Evolutionary conservation across 2,329 filamentous ascomycete species (phyloP).

Genomic region (Claviceps citrina): DNA sequence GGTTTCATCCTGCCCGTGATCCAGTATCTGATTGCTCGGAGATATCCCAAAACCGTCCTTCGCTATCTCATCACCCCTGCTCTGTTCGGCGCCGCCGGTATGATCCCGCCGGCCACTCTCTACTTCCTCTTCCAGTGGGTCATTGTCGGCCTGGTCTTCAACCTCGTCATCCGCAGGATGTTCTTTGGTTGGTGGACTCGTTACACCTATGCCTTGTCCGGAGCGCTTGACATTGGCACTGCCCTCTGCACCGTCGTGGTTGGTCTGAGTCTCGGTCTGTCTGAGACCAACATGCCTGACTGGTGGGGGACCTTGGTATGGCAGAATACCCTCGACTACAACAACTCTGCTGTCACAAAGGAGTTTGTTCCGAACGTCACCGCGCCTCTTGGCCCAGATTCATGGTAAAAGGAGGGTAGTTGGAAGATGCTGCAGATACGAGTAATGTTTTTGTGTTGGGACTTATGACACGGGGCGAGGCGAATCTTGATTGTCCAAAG

Average conservation of each 20-base stretch:
- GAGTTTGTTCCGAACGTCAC: conserved; percentile 12
- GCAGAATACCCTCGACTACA: conserved; percentile 17
- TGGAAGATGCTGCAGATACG: not conserved
- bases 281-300: conserved; percentile 25
- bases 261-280: conserved; percentile 30
- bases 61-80: conserved; percentile 38
- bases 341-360: conserved; percentile 15
- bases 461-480: too few species aligned
- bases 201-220: conserved; percentile 46
- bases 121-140: conserved; percentile 41
- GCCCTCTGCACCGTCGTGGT: conserved; percentile 41
- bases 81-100: conserved; percentile 33
- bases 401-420: conserved; percentile 10
- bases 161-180: conserved; percentile 33
- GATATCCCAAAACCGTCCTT: conserved; percentile 29
- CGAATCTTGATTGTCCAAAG: too few species aligned
- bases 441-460: not conserved
- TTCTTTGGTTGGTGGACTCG: conserved; percentile 40
- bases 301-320: conserved; percentile 31
- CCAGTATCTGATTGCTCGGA: conserved; percentile 32
- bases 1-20: conserved; percentile 31
- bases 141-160: conserved; percentile 39
- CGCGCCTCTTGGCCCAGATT: conserved; percentile 15
- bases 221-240: conserved; percentile 42
- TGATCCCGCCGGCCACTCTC: conserved; percentile 39